A percentile compares a stretch with the other conserved stretches of the same genome.
Conservation (phyloP, 2,329 filamentous ascomycete genomes). For the Tolypocladium tundrense region DNA sequence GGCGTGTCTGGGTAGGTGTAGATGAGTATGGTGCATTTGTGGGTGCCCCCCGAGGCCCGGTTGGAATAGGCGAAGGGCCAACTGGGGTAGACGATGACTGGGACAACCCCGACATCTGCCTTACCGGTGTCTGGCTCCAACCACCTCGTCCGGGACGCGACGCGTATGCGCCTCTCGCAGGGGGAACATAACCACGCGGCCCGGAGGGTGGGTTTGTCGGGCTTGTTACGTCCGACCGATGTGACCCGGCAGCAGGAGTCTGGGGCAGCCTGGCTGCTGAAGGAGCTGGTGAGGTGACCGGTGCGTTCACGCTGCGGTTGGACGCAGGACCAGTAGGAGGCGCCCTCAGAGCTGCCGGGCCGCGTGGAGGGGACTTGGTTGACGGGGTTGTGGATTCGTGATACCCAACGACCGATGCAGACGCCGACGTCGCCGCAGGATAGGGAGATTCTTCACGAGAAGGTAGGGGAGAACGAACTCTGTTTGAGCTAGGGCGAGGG, state of each 20-base stretch:
- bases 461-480: conserved; percentile 35
- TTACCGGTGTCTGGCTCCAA: conserved; percentile 27
- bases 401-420: conserved; percentile 11
- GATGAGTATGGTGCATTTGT: conserved; percentile 23
- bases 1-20: conserved; percentile 29
- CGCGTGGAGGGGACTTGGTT: conserved; percentile 40
- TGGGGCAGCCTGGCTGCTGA: conserved; percentile 23
- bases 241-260: conserved; percentile 20
- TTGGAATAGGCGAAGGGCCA: conserved; percentile 33
- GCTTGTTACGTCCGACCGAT: conserved; percentile 29
- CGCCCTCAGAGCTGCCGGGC: conserved; percentile 41
- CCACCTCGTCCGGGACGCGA: conserved; percentile 34
- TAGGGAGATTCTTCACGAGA: conserved; percentile 31
- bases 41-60: conserved; percentile 31
- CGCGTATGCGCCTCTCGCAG: conserved; percentile 32
- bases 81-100: conserved; percentile 29
- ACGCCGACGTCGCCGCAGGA: conserved; percentile 11
- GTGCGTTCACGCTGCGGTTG: conserved; percentile 26
- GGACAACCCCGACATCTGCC: conserved; percentile 23
- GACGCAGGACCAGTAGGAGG: conserved; percentile 35
- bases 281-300: conserved; percentile 23
- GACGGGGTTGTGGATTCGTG: conserved; percentile 17
- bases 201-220: conserved; percentile 42
- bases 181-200: conserved; percentile 41
- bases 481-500: conserved; percentile 36